Percentiles rank a stretch among this genome's conserved stretches.
Conservation (phyloP, 805 yeast genomes). For the Wickerhamiella domercqiae region DNA sequence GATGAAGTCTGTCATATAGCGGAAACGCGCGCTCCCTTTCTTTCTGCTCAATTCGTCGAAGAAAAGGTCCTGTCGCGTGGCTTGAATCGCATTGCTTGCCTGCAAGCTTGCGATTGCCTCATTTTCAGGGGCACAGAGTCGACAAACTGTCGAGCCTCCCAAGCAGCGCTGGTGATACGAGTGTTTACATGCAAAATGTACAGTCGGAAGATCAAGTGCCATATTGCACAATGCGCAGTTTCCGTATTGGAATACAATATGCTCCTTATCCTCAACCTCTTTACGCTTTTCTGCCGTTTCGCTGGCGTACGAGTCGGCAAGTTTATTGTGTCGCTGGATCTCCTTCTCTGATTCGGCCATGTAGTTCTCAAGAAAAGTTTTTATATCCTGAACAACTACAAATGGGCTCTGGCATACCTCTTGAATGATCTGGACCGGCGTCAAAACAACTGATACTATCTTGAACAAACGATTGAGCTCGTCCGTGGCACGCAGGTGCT, state of each 20-base stretch:
- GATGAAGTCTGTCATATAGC: constrained; percentile 61
- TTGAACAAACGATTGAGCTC: constrained; percentile 1
- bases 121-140: constrained; percentile 56
- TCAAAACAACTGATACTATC: constrained; percentile 27
- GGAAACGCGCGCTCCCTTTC: constrained; percentile 54
- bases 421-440: constrained; percentile 67
- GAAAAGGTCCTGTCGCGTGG: constrained; percentile 50
- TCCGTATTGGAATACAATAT: constrained; percentile 40
- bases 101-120: constrained; percentile 49
- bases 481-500: constrained; percentile 2
- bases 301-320: constrained; percentile 48
- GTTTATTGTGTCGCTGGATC: constrained; percentile 48
- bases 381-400: constrained; percentile 57
- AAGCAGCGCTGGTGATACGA: constrained; percentile 75
- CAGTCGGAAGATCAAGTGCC: constrained; percentile 58
- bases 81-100: constrained; percentile 43
- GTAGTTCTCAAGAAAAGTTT: constrained; percentile 48
- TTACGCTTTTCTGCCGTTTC: constrained; percentile 46
- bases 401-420: constrained; percentile 45
- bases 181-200: constrained; percentile 77
- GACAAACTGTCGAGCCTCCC: constrained; percentile 36
- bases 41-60: constrained; percentile 35
- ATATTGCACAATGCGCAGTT: constrained; percentile 52
- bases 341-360: constrained; percentile 47
- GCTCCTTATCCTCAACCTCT: constrained; percentile 37